Conservation (phyloP, 1,284 basidiomycete species). For the Ustilago esculenta region DNA sequence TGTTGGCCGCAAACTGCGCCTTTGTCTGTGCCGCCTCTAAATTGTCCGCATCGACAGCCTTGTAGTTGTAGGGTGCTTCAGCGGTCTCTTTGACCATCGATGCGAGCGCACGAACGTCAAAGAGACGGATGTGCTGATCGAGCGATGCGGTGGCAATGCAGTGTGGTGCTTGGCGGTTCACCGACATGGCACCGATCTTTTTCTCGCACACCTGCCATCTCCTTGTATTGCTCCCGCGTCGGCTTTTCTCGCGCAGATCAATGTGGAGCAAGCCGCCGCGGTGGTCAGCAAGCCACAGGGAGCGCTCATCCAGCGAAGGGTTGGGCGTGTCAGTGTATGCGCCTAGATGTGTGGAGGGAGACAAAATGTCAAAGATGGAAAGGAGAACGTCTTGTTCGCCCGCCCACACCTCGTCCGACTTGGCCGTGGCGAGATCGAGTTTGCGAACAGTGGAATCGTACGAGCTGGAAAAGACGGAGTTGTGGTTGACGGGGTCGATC, state of each 20-base stretch:
- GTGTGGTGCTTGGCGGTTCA: slow-evolving; percentile 51
- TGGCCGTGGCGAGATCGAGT: slow-evolving; percentile 47
- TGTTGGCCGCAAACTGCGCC: slow-evolving; percentile 44
- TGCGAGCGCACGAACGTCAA: slow-evolving; percentile 59
- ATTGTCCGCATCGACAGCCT: slow-evolving; percentile 47
- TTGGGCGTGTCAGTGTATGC: slow-evolving; percentile 49
- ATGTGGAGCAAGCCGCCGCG: slow-evolving; percentile 59
- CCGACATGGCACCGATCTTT: slow-evolving; percentile 65
- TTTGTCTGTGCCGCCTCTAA: slow-evolving; percentile 34
- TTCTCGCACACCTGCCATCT: slow-evolving; percentile 66
- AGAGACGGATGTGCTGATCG: slow-evolving; percentile 61
- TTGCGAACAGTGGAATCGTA: slow-evolving; percentile 62
- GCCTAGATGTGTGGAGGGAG: slow-evolving; percentile 46
- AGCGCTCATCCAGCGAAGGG: slow-evolving; percentile 49
- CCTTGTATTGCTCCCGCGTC: slow-evolving; percentile 23
- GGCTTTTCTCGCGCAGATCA: slow-evolving; percentile 50
- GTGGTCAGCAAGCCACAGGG: slow-evolving; percentile 65
- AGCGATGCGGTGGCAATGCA: slow-evolving; percentile 62
- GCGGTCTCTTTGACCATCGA: slow-evolving; percentile 32
- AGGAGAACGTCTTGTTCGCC: slow-evolving; percentile 56
- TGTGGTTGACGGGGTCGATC: slow-evolving; percentile 55
- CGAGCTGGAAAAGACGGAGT: slow-evolving; percentile 52
- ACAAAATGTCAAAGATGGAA: slow-evolving; percentile 62
- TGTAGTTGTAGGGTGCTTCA: slow-evolving; percentile 48
- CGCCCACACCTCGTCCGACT: slow-evolving; percentile 53